Conservation (phyloP, 768 basidiomycete species). For the Trametes maxima region DNA sequence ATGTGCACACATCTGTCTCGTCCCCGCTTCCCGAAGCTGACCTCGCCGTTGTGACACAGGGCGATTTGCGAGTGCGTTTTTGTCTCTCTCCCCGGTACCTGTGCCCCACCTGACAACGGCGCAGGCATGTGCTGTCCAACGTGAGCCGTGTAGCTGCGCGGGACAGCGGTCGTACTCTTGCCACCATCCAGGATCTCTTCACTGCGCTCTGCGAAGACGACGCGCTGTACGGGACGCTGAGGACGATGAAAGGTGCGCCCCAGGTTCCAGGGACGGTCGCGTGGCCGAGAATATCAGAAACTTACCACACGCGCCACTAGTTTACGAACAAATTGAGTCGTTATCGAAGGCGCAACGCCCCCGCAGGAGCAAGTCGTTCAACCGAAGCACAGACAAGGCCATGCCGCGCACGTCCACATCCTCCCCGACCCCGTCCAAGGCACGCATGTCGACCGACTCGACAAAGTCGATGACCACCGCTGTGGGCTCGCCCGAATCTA, state of each 20-base stretch:
- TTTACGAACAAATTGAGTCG: constrained; percentile 77
- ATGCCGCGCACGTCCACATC: constrained; percentile 45
- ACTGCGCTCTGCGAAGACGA: constrained; percentile 90
- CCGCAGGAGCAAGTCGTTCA: constrained; percentile 70
- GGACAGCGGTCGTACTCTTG: constrained; percentile 77
- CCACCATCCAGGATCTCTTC: constrained; percentile 81
- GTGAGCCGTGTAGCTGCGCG: constrained; percentile 84
- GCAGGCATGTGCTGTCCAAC: constrained; percentile 85
- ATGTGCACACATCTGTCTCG: constrained; percentile 40
- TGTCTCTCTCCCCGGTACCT: neutral
- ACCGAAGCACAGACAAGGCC: constrained; percentile 50
- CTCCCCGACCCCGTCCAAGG: constrained; percentile 36
- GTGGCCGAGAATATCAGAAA: neutral
- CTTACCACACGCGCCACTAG: constrained; percentile 38
- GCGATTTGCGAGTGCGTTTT: constrained; percentile 82
- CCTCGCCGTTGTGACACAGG: constrained; percentile 42
- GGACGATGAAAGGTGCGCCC: constrained; percentile 76
- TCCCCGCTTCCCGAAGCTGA: constrained; percentile 14
- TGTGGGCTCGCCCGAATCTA: constrained; percentile 28
- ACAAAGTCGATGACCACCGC: constrained; percentile 28
- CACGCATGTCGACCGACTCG: constrained; percentile 45
- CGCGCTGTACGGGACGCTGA: constrained; percentile 81
- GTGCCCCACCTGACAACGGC: neutral
- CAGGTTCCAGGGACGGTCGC: neutral
- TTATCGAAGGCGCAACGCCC: constrained; percentile 59